Conservation (phyloP, 2,329 filamentous ascomycete species). For the Septoria linicola region DNA sequence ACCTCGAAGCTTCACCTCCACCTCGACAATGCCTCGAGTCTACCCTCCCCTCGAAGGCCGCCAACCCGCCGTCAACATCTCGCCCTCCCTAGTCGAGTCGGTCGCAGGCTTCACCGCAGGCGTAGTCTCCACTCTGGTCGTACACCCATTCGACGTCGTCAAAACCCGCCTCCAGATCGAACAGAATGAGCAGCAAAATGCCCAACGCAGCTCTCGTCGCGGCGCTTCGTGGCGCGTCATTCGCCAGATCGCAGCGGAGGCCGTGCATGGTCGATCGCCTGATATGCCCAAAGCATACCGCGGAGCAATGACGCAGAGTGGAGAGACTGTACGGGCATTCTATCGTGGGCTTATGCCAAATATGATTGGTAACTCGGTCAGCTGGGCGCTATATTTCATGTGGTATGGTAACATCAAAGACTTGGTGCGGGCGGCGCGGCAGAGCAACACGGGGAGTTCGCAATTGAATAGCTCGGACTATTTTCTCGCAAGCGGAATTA, state of each 20-base stretch:
- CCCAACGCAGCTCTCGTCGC: constrained; percentile 13
- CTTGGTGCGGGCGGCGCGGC: constrained; percentile 42
- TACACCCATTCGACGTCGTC: constrained; percentile 91
- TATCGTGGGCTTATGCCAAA: constrained; percentile 92
- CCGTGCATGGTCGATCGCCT: constrained; percentile 19
- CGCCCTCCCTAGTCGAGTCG: constrained; percentile 79
- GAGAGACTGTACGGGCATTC: constrained; percentile 53
- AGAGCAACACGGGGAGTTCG: constrained; percentile 37
- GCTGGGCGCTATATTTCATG: constrained; percentile 92
- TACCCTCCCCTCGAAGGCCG: constrained; percentile 49
- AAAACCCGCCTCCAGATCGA: constrained; percentile 84
- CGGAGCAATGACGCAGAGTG: constrained; percentile 13
- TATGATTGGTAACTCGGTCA: constrained; percentile 81
- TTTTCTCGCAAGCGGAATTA: constrained; percentile 69
- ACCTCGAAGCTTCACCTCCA: background rate
- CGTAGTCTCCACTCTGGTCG: constrained; percentile 76
- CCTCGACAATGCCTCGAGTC: constrained; percentile 48
- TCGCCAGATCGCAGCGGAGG: constrained; percentile 32
- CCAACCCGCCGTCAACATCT: constrained; percentile 56
- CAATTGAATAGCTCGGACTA: constrained; percentile 67
- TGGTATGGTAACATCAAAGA: constrained; percentile 63
- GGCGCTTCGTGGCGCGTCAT: constrained; percentile 33
- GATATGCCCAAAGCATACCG: constrained; percentile 8
- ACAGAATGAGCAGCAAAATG: constrained; percentile 17
- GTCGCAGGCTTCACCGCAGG: constrained; percentile 88